Evolutionary conservation across 306 rosid species (phyloP), one percentile per base, ranked within the genome.

Genomic region (Dalbergia cochinchinensis): DNA sequence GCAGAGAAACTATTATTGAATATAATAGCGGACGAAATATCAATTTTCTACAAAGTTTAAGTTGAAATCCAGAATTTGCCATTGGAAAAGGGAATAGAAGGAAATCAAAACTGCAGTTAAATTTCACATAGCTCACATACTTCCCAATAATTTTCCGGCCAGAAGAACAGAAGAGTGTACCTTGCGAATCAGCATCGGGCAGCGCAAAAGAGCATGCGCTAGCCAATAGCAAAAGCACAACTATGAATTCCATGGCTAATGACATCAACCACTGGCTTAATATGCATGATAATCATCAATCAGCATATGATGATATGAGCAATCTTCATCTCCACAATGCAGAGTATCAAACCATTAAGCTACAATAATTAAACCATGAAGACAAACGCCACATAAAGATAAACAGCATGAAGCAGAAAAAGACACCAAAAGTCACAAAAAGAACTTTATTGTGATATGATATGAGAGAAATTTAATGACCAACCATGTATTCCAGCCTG

Each of bases 131-230:
- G 53, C 53, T 9, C 34, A 33, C 15, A 50, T 0, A n/a, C 53
- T 16, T 41, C 39, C 73, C 6, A 13, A 84, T 12, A 6, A 69
- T 51, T 47, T 41, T 37, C 78, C 26, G 22, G 33, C 26, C 22
- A 54, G 41, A 66, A 0, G 16, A 60, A 13, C 45, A 71, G 42
- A 62, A 63, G 48, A 64, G 7, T 16, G 58, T 88, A 94, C 98
- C 98, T 94, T 94, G 91, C 77, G 48, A 8, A 85, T 92, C 96
- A 76, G 91, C 42, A 71, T 89, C 85, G 60, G 94, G 66, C 76
- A 84, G 42, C 3, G 37, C 95, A 51, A 79, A 55, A 63, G 86
- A 83, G 53, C 54, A 83, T 50, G 86, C 64, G 82, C 78, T 84
- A 85, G 86, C 76, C 65, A 89, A 85, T 62, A 85, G 55, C 80